Percentiles rank a stretch among this genome's conserved stretches.
Evolutionary conservation across 1,284 basidiomycete species (phyloP).

Genomic region (Microbotryomycetes sp.): DNA sequence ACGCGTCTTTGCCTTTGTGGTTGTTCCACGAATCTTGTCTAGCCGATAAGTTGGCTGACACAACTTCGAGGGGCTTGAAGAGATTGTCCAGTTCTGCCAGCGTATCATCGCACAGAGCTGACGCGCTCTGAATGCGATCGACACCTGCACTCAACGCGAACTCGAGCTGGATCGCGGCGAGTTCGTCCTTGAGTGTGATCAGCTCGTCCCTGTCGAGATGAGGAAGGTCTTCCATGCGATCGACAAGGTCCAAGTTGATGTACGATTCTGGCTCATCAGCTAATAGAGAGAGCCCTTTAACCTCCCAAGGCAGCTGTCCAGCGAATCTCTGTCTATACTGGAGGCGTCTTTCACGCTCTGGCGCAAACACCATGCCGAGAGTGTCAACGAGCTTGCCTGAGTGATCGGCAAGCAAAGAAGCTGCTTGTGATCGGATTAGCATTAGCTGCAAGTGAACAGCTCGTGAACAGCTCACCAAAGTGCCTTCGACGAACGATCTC

Average conservation of each 20-base stretch:
- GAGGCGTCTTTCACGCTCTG: conserved; percentile 29
- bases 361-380: conserved; percentile 17
- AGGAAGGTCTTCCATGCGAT: conserved; percentile 20
- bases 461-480: conserved; percentile 49
- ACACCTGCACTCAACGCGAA: conserved; percentile 2
- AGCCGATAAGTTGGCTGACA: too few relatives aligned
- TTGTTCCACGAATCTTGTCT: too few relatives aligned
- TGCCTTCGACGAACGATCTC: conserved; percentile 86
- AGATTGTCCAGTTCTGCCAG: conserved; percentile 50
- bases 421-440: conserved; percentile 8
- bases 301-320: conserved; percentile 38
- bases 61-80: conserved; percentile 50
- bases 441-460: too few relatives aligned
- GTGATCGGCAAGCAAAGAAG: conserved; percentile 28
- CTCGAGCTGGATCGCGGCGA: conserved; percentile 5
- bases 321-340: conserved; percentile 31
- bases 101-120: conserved; percentile 2
- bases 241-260: conserved; percentile 24
- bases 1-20: not conserved
- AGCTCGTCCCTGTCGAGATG: conserved; percentile 19
- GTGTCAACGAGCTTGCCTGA: conserved; percentile 20
- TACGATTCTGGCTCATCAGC: conserved; percentile 19
- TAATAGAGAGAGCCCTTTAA: conserved; percentile 24
- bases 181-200: conserved; percentile 29
- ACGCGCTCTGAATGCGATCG: conserved; percentile 3